These are phyloP conservation scores for Meyerozyma carpophila DNA, from an alignment of 1,139 yeast genomes.

Conservation along the genomic window DNA sequence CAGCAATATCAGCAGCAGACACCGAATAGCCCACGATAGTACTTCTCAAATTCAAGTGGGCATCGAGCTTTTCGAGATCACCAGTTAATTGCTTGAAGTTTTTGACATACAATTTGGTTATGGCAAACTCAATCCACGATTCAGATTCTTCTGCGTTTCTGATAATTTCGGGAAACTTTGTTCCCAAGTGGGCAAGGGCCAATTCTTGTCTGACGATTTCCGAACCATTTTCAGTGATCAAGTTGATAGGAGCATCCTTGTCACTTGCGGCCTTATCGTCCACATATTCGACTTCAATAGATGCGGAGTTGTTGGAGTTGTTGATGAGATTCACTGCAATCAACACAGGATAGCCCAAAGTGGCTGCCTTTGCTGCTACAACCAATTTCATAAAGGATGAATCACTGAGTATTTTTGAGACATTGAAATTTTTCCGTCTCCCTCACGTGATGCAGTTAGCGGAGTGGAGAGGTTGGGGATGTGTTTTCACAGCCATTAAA, in stretches of 20 bases:
- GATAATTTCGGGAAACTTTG: conserved; percentile 38
- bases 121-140: conserved; percentile 68
- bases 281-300: conserved; percentile 59
- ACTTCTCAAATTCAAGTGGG: conserved; percentile 81
- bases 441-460: neutral
- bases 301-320: conserved; percentile 37
- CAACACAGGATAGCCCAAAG: conserved; percentile 73
- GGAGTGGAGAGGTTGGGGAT: too few relatives aligned
- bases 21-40: conserved; percentile 63
- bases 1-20: conserved; percentile 76
- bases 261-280: conserved; percentile 53
- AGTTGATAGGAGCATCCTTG: conserved; percentile 33
- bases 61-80: conserved; percentile 75
- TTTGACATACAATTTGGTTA: conserved; percentile 66
- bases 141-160: conserved; percentile 31
- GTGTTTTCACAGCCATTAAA: too few relatives aligned
- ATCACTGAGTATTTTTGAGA: neutral
- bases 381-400: conserved; percentile 30
- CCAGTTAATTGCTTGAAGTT: conserved; percentile 82
- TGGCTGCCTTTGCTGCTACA: conserved; percentile 82
- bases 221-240: conserved; percentile 42
- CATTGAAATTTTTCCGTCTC: neutral
- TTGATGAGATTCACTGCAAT: conserved; percentile 76
- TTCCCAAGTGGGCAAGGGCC: conserved; percentile 41
- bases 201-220: conserved; percentile 39